Base-by-base conservation (phyloP, 2,329 filamentous ascomycete species). In the Bisporella sp. region DNA sequence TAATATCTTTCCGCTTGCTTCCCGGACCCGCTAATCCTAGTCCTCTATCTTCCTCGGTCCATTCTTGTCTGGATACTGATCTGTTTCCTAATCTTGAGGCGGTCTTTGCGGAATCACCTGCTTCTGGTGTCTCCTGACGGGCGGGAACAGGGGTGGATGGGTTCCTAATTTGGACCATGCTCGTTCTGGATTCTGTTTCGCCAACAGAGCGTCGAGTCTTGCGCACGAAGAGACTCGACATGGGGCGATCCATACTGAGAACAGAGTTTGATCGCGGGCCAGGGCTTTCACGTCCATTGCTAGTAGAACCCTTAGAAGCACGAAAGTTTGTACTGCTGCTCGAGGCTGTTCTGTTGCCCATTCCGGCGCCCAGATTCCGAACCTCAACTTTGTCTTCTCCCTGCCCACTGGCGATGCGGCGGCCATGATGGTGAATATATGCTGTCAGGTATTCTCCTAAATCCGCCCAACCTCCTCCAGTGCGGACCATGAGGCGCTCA, bases 391-490 rank as follows among this genome's bases (percentile, higher is more conserved):
- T 79, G 50, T 75, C 71, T 45, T 75, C 73, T 8, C 31, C 64
- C 62, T 48, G 68, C 68, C 52, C 71, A 67, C 47, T 52, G n/a
- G 47, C 51, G 29, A 78, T 78, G 41, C 80, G 82, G n/a, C 88
- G 84, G 41, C 88, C 87, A 65, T 99, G 93, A 64, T 99, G 93
- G 52, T 84, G 82, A 6, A 90, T 91, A 62, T 96, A 99, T 66
- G 96, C 89, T 59, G 90, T 86, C 41, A 99, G 76, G 64, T 96
- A 99, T 67, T 97, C 93, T 37, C 87, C 92, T 21, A 99, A 74
- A 67, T 99, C 93, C 11, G 91, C 90, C 93, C 93, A 99, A n/a
- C 93, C 93, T 52, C 93, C 93, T 9, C 93, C 93, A 9, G 99
- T 92, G 35, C 93, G 87, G 6, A 99, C 93, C 93, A 99, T 97